Evolutionary conservation across 371 early-diverging fungal species (phyloP), one percentile per base, ranked within the genome.

Genomic region (Lichtheimia ramosa): DNA sequence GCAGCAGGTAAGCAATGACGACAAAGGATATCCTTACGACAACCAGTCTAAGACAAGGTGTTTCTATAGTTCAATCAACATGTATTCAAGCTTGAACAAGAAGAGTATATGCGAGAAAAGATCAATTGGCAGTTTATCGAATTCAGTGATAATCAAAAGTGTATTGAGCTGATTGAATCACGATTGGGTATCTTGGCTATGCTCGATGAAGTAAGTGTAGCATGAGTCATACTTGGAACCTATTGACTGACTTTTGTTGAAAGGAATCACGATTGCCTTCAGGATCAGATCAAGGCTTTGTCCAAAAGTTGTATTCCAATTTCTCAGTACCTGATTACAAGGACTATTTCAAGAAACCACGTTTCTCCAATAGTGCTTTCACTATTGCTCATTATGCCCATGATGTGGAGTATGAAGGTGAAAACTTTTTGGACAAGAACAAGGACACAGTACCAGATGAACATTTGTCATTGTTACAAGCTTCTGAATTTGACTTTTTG

Each of bases 61-160:
- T 20, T 51, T 4, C 4, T 15, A 28, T 52, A 69, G 77, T 98
- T 98, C 69, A 78, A 78, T 51, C 73, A 78, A 53, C 79, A 78
- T 51, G 79, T 78, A 4, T 78, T 98, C 80, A 91, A 95, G 76
- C 75, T 95, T 51, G 96, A 96, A 66, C 96, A 98, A 75, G 94
- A 95, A 68, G 95, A 94, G 70, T 99, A 99, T 68, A 83, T 93
- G 25, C 87, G 90, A n/a, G 97, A 95, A 75, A 83, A 93, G 68
- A 96, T 99, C 66, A 86, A 91, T 66, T 98, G 92, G 90, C 87
- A 83, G 15, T 91, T 90, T 61, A 89, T 92, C 46, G 97, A 99
- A 62, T 99, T 99, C 82, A 95, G 95, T 56, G 99, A 99, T 81
- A 96, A 99, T 70, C 96, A 97, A 71, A 96, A 96, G 12, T 98